phyloP scores from a whole-genome alignment of 495 filamentous ascomycete genomes.

The Trichoderma parareesei region DNA sequence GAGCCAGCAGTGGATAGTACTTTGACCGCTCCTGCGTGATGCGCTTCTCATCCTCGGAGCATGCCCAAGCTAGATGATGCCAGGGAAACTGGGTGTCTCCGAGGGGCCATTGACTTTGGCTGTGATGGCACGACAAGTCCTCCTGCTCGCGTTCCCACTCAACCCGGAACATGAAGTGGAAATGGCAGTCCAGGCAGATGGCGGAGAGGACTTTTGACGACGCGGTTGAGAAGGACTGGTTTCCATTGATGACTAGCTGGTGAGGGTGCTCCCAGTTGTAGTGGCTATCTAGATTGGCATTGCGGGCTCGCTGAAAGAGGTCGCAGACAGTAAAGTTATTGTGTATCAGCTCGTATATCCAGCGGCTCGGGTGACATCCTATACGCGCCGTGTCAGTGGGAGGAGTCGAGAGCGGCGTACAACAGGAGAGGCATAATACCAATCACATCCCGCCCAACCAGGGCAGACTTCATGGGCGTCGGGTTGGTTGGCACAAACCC shows the following conservation, averaged over 20 bases:
- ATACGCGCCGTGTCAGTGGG: neutral
- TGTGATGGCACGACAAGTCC: neutral
- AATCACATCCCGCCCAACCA: neutral
- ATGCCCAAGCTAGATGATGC: constrained; percentile 22
- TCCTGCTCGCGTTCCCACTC: neutral
- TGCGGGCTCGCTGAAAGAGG: neutral
- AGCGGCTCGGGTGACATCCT: constrained; percentile 13
- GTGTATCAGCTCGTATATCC: constrained; percentile 11
- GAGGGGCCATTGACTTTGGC: constrained; percentile 12
- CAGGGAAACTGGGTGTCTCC: neutral
- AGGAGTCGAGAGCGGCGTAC: neutral
- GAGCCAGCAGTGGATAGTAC: constrained; percentile 23
- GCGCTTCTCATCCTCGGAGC: neutral
- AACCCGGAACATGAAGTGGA: constrained; percentile 24
- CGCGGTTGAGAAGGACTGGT: neutral
- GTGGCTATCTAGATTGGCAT: constrained; percentile 7
- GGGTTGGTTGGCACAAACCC: constrained; percentile 6
- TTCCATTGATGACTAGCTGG: constrained; percentile 11
- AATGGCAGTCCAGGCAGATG: constrained; percentile 26
- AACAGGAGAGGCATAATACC: neutral
- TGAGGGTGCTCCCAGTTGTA: constrained; percentile 16
- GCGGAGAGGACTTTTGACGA: constrained; percentile 17
- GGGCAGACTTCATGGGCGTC: neutral
- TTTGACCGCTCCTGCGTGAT: constrained; percentile 7
- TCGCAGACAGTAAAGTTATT: constrained; percentile 6